phyloP scores from a whole-genome alignment of 768 basidiomycete genomes.

The Hericium coralloides region DNA sequence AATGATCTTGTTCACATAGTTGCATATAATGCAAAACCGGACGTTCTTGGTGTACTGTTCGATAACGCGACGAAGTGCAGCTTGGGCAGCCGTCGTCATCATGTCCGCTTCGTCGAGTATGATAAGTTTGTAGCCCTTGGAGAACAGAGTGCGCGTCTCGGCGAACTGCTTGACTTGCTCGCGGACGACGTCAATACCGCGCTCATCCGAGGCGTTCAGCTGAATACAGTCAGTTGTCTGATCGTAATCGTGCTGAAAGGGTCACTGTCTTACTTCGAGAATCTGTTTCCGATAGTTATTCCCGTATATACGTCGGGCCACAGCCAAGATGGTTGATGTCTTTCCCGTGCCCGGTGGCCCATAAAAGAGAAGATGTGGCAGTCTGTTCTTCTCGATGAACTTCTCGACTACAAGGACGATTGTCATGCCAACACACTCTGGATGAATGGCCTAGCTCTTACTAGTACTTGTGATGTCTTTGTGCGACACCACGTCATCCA shows the following conservation, averaged over 20 bases:
- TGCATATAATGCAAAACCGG: constrained; percentile 99
- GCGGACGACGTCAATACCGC: constrained; percentile 96
- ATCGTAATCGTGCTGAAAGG: background rate
- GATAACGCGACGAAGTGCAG: constrained; percentile 92
- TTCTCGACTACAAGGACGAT: constrained; percentile 62
- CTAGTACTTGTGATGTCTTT: constrained; percentile 93
- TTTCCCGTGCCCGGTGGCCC: constrained; percentile 98
- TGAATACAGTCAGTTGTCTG: constrained; percentile 20
- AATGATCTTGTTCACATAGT: constrained; percentile 98
- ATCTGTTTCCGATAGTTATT: constrained; percentile 82
- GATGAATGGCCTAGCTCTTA: constrained; percentile 29
- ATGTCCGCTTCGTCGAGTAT: constrained; percentile 99
- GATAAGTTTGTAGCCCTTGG: constrained; percentile 95
- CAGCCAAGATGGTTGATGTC: constrained; percentile 93
- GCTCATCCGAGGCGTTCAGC: constrained; percentile 97
- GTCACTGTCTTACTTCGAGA: constrained; percentile 57
- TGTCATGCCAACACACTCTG: background rate
- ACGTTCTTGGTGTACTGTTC: constrained; percentile 99
- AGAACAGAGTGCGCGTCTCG: constrained; percentile 84
- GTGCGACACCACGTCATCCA: constrained; percentile 95
- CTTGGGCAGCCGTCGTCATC: constrained; percentile 99
- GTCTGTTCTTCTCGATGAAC: constrained; percentile 89
- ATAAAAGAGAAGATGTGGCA: constrained; percentile 95
- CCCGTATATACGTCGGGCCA: constrained; percentile 93
- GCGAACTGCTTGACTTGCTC: constrained; percentile 99